These are phyloP conservation scores for Mycosarcoma mackinlayi DNA, from an alignment of 1,284 basidiomycete species.

Conservation along the genomic window DNA sequence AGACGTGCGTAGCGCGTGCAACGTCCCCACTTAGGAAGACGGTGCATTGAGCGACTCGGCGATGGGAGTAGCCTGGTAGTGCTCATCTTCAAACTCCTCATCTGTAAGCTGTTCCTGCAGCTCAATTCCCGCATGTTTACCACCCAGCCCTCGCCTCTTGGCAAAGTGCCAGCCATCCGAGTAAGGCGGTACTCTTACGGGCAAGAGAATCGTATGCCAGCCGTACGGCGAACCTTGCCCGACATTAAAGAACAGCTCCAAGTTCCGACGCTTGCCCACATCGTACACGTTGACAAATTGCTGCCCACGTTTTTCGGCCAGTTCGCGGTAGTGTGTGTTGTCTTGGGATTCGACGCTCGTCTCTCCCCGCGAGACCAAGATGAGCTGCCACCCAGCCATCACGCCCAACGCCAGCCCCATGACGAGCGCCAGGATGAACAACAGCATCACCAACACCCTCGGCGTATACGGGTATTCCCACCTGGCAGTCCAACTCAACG, in stretches of 20 bases:
- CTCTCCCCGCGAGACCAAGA: constrained; percentile 80
- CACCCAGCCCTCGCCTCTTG: constrained; percentile 74
- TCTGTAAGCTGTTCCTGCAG: constrained; percentile 72
- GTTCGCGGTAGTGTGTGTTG: constrained; percentile 78
- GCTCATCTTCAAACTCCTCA: constrained; percentile 65
- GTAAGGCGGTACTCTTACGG: constrained; percentile 81
- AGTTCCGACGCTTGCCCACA: constrained; percentile 79
- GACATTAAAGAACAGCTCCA: constrained; percentile 88
- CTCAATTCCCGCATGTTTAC: constrained; percentile 69
- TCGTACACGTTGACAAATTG: constrained; percentile 90
- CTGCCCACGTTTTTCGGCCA: constrained; percentile 76
- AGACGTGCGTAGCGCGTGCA: not conserved
- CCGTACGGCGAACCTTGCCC: constrained; percentile 73
- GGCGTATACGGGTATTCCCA: constrained; percentile 78
- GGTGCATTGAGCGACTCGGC: not conserved
- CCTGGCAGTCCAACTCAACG: constrained; percentile 23
- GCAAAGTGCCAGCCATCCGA: constrained; percentile 87
- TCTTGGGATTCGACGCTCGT: constrained; percentile 93
- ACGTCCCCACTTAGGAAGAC: not conserved
- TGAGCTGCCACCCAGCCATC: constrained; percentile 84
- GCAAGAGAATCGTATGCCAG: constrained; percentile 80
- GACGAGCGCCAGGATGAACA: constrained; percentile 77
- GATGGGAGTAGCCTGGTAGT: constrained; percentile 4
- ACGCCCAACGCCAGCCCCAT: constrained; percentile 80
- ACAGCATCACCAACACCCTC: constrained; percentile 75